Percentiles rank a stretch among this genome's conserved stretches.
Conservation (phyloP, 371 early-diverging fungal species). For the Mortierella polycephala region DNA sequence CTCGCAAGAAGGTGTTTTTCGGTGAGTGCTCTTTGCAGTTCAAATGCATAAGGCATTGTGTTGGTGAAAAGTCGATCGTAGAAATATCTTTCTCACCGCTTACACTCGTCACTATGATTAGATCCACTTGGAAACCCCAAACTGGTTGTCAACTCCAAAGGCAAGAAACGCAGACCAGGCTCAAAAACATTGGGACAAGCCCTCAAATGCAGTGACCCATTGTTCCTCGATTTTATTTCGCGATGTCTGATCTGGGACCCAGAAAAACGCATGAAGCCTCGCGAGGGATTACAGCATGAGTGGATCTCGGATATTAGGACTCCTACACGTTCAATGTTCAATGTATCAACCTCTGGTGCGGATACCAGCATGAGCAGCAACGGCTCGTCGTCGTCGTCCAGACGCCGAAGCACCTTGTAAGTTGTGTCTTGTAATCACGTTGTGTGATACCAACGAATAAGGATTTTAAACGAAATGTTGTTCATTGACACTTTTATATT, state of each 20-base stretch:
- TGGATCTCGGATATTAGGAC: conserved; percentile 69
- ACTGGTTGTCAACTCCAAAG: conserved; percentile 85
- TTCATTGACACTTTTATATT: not conserved
- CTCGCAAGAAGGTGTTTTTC: conserved; percentile 88
- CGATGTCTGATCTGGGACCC: conserved; percentile 93
- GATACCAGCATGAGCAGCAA: conserved; percentile 26
- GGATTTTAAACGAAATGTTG: not conserved
- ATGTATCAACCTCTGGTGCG: conserved; percentile 5
- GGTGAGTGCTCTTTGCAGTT: conserved; percentile 60
- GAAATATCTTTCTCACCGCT: not conserved
- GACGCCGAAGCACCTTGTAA: conserved; percentile 36
- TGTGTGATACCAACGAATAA: no score
- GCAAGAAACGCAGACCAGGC: conserved; percentile 85
- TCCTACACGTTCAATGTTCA: conserved; percentile 27
- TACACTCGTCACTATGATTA: conserved; percentile 41
- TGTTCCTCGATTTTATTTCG: conserved; percentile 88
- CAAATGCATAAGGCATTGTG: not conserved
- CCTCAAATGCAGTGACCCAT: conserved; percentile 75
- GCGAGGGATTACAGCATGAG: conserved; percentile 83
- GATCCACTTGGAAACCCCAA: conserved; percentile 77
- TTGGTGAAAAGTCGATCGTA: conserved; percentile 3
- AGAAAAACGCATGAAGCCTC: conserved; percentile 86
- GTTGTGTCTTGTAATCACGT: not conserved
- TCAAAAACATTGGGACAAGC: conserved; percentile 78
- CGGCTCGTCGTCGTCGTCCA: conserved; percentile 12